phyloP scores from a whole-genome alignment of 768 basidiomycete genomes.

The Dentipellis fragilis region DNA sequence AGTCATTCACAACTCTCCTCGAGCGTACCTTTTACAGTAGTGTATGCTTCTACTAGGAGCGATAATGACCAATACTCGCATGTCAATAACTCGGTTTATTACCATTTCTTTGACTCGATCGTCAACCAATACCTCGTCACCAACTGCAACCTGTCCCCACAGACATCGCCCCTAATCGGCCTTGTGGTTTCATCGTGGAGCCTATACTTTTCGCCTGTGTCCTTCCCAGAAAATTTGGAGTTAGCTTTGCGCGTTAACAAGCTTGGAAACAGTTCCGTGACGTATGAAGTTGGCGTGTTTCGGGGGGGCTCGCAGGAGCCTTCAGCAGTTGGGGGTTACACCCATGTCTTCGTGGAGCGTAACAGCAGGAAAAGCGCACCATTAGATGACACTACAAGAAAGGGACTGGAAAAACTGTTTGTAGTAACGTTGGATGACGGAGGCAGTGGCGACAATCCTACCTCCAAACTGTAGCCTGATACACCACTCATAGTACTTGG shows the following conservation, averaged over 20 bases:
- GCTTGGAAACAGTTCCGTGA: constrained; percentile 66
- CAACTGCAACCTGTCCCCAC: constrained; percentile 46
- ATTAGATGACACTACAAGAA: constrained; percentile 32
- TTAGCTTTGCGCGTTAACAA: constrained; percentile 60
- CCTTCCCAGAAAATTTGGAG: constrained; percentile 63
- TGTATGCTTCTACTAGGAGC: constrained; percentile 38
- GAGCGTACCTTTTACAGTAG: background rate
- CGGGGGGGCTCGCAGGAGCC: constrained; percentile 25
- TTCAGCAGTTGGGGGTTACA: constrained; percentile 48
- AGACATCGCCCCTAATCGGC: constrained; percentile 46
- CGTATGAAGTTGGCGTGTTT: constrained; percentile 76
- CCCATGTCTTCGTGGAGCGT: constrained; percentile 75
- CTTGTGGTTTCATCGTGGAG: constrained; percentile 74
- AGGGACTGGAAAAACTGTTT: constrained; percentile 36
- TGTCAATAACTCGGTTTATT: constrained; percentile 74
- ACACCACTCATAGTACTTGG: background rate
- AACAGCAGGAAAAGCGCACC: constrained; percentile 42
- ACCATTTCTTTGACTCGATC: constrained; percentile 74
- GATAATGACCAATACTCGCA: constrained; percentile 85
- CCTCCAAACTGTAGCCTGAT: background rate
- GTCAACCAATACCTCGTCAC: constrained; percentile 72
- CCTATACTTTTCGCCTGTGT: constrained; percentile 65
- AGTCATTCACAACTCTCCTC: constrained; percentile 12
- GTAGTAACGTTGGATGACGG: background rate
- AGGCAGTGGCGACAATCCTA: constrained; percentile 4